Conservation (phyloP, 2,329 filamentous ascomycete genomes). For the Verticillium klebahnii region DNA sequence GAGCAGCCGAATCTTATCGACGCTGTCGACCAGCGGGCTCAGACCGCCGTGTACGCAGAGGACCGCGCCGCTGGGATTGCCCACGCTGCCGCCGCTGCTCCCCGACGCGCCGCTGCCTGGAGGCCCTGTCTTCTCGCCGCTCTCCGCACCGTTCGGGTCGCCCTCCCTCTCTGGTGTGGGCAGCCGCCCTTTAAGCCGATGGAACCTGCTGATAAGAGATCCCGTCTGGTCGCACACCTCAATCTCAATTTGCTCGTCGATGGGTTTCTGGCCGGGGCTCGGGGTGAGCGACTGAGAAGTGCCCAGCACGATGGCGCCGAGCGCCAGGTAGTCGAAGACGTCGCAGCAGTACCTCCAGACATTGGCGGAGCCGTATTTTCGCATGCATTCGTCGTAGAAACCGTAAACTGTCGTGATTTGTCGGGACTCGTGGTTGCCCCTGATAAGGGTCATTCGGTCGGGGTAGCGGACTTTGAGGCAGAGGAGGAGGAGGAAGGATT, state of each 20-base stretch:
- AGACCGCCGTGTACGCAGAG: conserved; percentile 94
- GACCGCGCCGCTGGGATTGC: conserved; percentile 74
- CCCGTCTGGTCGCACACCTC: conserved; percentile 87
- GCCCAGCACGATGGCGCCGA: conserved; percentile 87
- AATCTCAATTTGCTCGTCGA: conserved; percentile 77
- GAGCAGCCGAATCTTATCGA: conserved; percentile 92
- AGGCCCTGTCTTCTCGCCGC: conserved; percentile 54
- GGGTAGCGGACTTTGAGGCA: conserved; percentile 97
- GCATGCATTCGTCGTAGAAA: conserved; percentile 94
- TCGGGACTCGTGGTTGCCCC: conserved; percentile 92
- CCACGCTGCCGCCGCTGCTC: conserved; percentile 57
- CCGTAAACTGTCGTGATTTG: conserved; percentile 98
- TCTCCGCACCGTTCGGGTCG: conserved; percentile 20
- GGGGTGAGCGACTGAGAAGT: conserved; percentile 62
- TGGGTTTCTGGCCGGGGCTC: conserved; percentile 39
- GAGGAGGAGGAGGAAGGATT: conserved; percentile 91
- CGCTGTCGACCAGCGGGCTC: conserved; percentile 83
- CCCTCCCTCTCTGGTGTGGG: conserved; percentile 7
- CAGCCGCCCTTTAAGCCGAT: conserved; percentile 37
- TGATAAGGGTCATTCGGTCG: conserved; percentile 92
- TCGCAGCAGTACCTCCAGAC: conserved; percentile 98
- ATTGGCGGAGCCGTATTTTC: conserved; percentile 94
- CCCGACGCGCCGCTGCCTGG: conserved; percentile 77
- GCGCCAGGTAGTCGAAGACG: conserved; percentile 92
- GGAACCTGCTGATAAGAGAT: conserved; percentile 70